Percentiles rank a stretch among this genome's conserved stretches.
Evolutionary conservation across 768 basidiomycete genomes (phyloP).

Genomic region (Xerocomellus amylosporus): DNA sequence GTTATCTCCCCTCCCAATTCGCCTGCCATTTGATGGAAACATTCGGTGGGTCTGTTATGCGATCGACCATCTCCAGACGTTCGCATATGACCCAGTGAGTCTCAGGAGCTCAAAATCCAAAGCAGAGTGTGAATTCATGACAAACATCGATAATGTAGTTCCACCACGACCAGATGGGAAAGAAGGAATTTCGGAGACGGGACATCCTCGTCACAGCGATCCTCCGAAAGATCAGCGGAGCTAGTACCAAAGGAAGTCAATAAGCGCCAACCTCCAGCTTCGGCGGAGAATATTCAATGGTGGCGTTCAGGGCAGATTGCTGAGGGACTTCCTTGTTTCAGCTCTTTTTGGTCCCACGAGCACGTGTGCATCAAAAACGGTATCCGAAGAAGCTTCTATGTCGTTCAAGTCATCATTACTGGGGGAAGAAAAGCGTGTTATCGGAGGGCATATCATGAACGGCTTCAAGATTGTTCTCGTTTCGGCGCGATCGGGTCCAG

Average conservation of each 20-base stretch:
- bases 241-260: conserved; percentile 19
- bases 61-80: no score
- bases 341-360: neutral
- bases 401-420: conserved; percentile 5
- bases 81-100: no score
- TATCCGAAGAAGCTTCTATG: conserved; percentile 24
- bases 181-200: neutral
- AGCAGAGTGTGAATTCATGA: no score
- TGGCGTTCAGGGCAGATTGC: neutral
- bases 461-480: conserved; percentile 11
- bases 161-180: conserved; percentile 10
- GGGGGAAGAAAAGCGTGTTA: conserved; percentile 16
- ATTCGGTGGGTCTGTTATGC: no score
- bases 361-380: conserved; percentile 12
- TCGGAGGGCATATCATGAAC: conserved; percentile 19
- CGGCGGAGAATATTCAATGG: neutral
- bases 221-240: neutral
- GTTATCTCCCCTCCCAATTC: no score
- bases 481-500: conserved; percentile 7
- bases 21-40: no score
- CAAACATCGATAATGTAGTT: no score
- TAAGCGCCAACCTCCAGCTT: conserved; percentile 18
- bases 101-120: no score
- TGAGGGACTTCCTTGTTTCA: neutral
- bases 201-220: neutral